Conservation (phyloP, 352 stramenopile genomes). For the Lagenidium giganteum region DNA sequence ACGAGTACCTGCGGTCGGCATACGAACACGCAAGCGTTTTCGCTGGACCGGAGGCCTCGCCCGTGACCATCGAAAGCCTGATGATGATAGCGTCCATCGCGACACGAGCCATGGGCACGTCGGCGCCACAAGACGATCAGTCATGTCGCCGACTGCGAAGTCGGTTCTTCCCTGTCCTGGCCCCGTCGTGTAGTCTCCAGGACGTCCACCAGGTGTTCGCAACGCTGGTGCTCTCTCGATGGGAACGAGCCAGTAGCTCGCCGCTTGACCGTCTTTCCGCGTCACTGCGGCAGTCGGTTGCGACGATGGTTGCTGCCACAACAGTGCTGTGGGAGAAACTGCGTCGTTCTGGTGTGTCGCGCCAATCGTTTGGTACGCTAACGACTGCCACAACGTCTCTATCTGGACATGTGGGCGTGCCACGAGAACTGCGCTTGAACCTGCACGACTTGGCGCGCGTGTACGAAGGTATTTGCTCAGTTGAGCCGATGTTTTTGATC, state of each 20-base stretch:
- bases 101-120: background rate
- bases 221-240: constrained; percentile 8
- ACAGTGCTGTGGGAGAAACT: constrained; percentile 53
- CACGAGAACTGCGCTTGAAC: constrained; percentile 24
- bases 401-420: too few relatives aligned
- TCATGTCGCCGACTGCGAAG: constrained; percentile 9
- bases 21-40: constrained; percentile 27
- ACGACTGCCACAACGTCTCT: too few relatives aligned
- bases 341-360: constrained; percentile 1
- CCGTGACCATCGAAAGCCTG: constrained; percentile 26
- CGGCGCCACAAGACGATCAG: background rate
- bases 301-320: constrained; percentile 27
- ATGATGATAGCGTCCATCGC: constrained; percentile 27
- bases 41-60: constrained; percentile 8
- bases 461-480: constrained; percentile 40
- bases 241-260: constrained; percentile 1
- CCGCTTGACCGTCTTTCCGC: constrained; percentile 8
- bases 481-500: constrained; percentile 23
- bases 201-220: constrained; percentile 35
- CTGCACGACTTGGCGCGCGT: constrained; percentile 45
- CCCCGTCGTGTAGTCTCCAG: constrained; percentile 11
- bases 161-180: constrained; percentile 29
- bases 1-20: constrained; percentile 27
- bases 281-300: constrained; percentile 17
- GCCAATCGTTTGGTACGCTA: background rate